Evolutionary conservation across 345 rosid genomes (phyloP), one percentile per base, ranked within the genome.

Genomic region (Euclidium syriacum): DNA sequence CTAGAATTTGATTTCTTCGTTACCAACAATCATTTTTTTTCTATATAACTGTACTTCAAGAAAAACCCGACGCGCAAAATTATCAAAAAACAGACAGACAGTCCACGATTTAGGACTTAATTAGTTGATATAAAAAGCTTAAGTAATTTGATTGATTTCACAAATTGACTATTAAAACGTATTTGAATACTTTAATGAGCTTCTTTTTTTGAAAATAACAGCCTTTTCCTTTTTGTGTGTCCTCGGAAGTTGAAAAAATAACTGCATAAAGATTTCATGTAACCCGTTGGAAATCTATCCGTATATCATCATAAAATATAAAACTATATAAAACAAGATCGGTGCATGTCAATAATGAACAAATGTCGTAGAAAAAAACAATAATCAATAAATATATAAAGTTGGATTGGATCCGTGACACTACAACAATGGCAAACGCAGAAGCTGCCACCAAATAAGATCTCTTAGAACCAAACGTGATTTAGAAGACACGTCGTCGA

Each of bases 391-490:
- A 16, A 65, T n/a, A 24, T 1, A 48, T 44, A 27, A 66, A 47
- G 42, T 27, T 38, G 47, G 55, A 34, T 27, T 38, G 47, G 55
- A 34, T 65, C 63, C 40, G 71, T 65, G 63, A 65, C 63, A 56
- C 18, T 9, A 44, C 8, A 54, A 35, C 22, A 57, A 27, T 67
- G 41, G 25, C 43, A 58, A 50, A 58, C 29, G 35, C 27, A 58
- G 16, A 57, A 67, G 58, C 50, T 47, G 57, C 57, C 65, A 67
- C 35, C 27, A 49, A 22, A 30, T 58, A 39, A 58, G 72, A 67
- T 29, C 10, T 58, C 7, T 4, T 10, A 29, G n/a, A 36, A 58
- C 58, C 72, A 68, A 15, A 18, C 24, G 30, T 65, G 70, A 52
- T 44, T 55, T 22, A 56, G 58, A 47, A 38, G 33, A 67, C 64